Percentiles rank a stretch among this genome's conserved stretches.
Conservation (phyloP, 2,329 filamentous ascomycete genomes). For the Cladorrhinum sp. region DNA sequence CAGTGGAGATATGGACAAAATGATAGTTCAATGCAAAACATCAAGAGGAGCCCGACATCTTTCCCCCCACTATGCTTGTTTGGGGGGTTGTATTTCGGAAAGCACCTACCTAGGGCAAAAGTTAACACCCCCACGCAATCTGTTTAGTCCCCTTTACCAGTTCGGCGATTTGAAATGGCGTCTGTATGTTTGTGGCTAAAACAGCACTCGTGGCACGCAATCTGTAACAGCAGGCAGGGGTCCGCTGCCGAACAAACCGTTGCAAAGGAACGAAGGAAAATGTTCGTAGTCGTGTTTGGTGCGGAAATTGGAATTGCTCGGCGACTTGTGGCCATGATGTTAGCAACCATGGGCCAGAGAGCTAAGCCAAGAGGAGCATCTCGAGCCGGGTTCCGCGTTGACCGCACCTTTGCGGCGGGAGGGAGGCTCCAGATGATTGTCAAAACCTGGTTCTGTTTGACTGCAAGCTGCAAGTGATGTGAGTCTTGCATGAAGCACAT, state of each 20-base stretch:
- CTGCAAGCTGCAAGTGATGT: background rate
- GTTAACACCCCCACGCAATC: background rate
- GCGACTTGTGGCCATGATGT: background rate
- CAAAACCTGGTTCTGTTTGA: background rate
- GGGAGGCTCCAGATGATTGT: background rate
- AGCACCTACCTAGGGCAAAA: background rate
- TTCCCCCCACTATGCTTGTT: too few relatives aligned
- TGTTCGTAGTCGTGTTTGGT: background rate
- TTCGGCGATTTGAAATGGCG: background rate
- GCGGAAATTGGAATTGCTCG: background rate
- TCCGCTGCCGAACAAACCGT: constrained; percentile 7
- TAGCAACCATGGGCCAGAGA: background rate
- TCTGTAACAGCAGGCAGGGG: constrained; percentile 1
- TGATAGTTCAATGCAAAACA: background rate
- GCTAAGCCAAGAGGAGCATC: background rate
- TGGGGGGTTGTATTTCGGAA: background rate
- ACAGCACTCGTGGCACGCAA: background rate
- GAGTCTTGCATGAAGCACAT: background rate
- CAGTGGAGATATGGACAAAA: background rate
- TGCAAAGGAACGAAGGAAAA: background rate
- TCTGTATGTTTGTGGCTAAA: background rate
- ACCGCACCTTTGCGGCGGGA: background rate
- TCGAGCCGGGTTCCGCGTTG: background rate
- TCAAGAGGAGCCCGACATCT: background rate
- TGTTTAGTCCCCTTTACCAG: background rate